phyloP scores from a whole-genome alignment of 2,329 filamentous ascomycete genomes.

The Phaeosphaeriaceae sp. region DNA sequence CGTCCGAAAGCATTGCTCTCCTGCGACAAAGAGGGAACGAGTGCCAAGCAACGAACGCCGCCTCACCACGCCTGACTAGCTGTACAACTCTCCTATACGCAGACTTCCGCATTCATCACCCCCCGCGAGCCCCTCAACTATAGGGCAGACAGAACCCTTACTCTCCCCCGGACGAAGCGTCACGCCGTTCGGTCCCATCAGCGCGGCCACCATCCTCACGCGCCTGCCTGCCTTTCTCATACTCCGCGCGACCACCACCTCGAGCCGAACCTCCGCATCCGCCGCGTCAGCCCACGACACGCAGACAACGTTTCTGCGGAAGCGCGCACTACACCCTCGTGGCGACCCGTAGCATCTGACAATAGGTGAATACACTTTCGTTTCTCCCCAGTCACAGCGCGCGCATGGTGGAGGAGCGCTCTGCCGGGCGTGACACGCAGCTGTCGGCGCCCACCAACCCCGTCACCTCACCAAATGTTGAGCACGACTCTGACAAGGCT shows the following conservation, averaged over 20 bases:
- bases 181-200: conserved; percentile 29
- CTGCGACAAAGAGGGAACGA: conserved; percentile 2
- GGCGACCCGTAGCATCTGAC: conserved; percentile 49
- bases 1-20: conserved; percentile 5
- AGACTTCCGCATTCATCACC: conserved; percentile 28
- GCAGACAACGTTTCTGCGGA: conserved; percentile 49
- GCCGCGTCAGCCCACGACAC: conserved; percentile 40
- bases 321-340: conserved; percentile 48
- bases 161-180: conserved; percentile 32
- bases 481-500: conserved; percentile 42
- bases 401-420: conserved; percentile 31
- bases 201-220: conserved; percentile 28
- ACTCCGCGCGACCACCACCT: conserved; percentile 1
- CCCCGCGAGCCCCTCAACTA: conserved; percentile 33
- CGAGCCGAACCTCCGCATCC: conserved; percentile 40
- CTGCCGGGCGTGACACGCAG: conserved; percentile 25
- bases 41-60: background rate
- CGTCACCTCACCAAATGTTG: conserved; percentile 25
- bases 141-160: conserved; percentile 33
- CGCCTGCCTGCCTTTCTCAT: conserved; percentile 26
- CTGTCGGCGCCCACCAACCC: conserved; percentile 23
- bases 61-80: conserved; percentile 5
- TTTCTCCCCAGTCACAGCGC: conserved; percentile 26
- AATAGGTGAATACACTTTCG: conserved; percentile 46
- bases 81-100: conserved; percentile 28